Base-by-base conservation (phyloP, 2,329 filamentous ascomycete genomes). In the Ceratocystis cacaofunesta region DNA sequence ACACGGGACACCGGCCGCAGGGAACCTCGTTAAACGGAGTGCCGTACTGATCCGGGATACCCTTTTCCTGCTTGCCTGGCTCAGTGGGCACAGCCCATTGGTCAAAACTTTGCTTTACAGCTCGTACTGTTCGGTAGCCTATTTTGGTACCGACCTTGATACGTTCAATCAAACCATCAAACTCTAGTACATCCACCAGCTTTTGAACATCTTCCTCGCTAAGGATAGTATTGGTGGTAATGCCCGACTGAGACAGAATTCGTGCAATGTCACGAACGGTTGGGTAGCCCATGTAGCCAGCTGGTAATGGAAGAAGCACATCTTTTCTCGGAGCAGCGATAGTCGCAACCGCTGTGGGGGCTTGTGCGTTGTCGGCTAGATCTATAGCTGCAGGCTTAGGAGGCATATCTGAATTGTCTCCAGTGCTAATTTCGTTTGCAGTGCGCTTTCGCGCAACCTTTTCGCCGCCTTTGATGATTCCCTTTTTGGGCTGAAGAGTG, bases 1-100 rank as follows among this genome's bases (percentile, higher is more conserved):
- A 96, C 1, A 96, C 92, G 0, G 94, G 94, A 74, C 94, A 99
- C 65, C 85, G 82, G 1, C 92, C 92, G 74, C 94, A 99, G 0
- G 94, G 94, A 1, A 88, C 86, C 74, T 96, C 91, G 1, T 89
- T 95, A 69, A 92, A 84, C 2, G 89, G 89, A 70, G 92, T 95
- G 69, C 80, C 71, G 63, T 76, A 76, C 17, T 78, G 75, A 62
- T 78, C 77, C 66, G 70, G 78, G 4, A 74, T 74, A 3, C 73
- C 68, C 46, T 65, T 72, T 22, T 76, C 74, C 15, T 77, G 74
- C 30, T 73, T 71, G 6, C 74, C 74, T 12, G 55, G 60, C 57
- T 64, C 60, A 12, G 62, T 46, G 19, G 65, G 66, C 7, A 68
- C 70, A 2, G 76, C 75, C 77, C 76, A 78, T 63, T 71, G 72